Percentiles rank a stretch among this genome's conserved stretches.
These are phyloP conservation scores for Aspergillus latus DNA, from an alignment of 2,329 filamentous ascomycete genomes.

Conservation along the genomic window DNA sequence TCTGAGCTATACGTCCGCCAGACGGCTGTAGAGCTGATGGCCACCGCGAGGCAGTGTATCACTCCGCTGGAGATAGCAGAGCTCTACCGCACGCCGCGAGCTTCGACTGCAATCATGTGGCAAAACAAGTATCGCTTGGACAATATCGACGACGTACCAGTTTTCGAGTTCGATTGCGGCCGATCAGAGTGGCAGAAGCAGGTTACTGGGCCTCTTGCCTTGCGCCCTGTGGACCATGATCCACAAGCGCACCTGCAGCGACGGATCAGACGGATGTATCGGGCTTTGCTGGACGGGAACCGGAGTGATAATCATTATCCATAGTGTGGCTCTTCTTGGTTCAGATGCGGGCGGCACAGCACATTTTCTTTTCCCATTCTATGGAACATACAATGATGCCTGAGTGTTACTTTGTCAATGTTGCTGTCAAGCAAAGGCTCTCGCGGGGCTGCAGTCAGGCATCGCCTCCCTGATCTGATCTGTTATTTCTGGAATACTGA, in stretches of 20 bases:
- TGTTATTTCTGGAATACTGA: too few species aligned
- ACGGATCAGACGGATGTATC: conserved; percentile 3
- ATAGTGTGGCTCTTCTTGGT: too few species aligned
- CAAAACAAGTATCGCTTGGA: conserved; percentile 1
- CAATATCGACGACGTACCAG: neutral
- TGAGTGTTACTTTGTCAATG: too few species aligned
- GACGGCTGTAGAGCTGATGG: neutral
- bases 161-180: neutral
- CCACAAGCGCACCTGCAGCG: neutral
- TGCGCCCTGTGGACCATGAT: neutral
- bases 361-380: too few species aligned
- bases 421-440: too few species aligned
- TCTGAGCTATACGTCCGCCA: neutral
- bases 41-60: neutral
- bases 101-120: neutral
- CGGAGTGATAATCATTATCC: too few species aligned
- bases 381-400: too few species aligned
- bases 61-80: neutral
- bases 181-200: neutral
- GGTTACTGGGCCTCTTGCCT: neutral
- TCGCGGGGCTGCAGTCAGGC: too few species aligned
- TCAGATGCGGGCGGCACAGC: too few species aligned
- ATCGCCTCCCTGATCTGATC: too few species aligned
- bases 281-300: neutral
- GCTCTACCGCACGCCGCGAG: neutral